Percentiles rank a stretch among this genome's conserved stretches.
These are phyloP conservation scores for Candida ovalis DNA, from an alignment of 805 yeast genomes.

Conservation along the genomic window DNA sequence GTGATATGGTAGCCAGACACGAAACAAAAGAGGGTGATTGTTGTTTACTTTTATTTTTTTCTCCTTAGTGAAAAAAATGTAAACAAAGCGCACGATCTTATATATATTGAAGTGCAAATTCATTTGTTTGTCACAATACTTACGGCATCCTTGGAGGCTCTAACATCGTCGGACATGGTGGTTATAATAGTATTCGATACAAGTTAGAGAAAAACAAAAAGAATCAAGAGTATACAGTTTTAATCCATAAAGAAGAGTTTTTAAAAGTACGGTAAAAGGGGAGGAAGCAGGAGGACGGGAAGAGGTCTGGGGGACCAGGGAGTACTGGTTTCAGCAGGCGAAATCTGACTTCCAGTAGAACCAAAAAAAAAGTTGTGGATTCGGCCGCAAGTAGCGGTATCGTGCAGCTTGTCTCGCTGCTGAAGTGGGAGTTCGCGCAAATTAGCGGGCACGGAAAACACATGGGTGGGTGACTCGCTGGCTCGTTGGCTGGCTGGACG, in stretches of 20 bases:
- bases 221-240: conserved; percentile 1
- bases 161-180: conserved; percentile 25
- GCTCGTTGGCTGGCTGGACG: too few species aligned
- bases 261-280: conserved; percentile 2
- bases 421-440: too few species aligned
- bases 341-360: conserved; percentile 1
- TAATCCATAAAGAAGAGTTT: neutral
- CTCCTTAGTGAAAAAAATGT: neutral
- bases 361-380: too few species aligned
- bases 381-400: too few species aligned
- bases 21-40: conserved; percentile 1
- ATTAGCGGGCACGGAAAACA: too few species aligned
- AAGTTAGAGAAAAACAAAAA: neutral
- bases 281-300: conserved; percentile 4
- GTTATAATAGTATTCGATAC: neutral
- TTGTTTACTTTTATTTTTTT: conserved; percentile 1
- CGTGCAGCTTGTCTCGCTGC: too few species aligned
- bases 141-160: conserved; percentile 30
- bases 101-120: neutral
- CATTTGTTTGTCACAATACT: conserved; percentile 6
- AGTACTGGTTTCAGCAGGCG: conserved; percentile 6
- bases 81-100: neutral
- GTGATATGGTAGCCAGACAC: neutral
- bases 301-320: conserved; percentile 4
- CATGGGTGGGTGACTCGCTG: too few species aligned